A percentile compares a stretch with the other conserved stretches of the same genome.
phyloP scores from a whole-genome alignment of 108 stramenopile genomes.

The Mediolabrus comicus region DNA sequence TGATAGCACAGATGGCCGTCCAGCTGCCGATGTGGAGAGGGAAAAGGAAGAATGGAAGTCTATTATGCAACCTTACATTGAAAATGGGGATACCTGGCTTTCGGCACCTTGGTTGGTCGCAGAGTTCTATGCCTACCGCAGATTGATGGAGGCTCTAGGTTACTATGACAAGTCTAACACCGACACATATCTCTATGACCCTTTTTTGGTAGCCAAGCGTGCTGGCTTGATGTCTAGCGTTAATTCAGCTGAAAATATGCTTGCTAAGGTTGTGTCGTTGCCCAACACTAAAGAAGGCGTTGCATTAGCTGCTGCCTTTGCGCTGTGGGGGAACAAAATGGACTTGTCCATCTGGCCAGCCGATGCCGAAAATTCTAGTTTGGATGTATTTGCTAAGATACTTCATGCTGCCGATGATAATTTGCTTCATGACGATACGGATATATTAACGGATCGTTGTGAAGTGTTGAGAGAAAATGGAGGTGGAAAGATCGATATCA shows the following conservation, averaged over 20 bases:
- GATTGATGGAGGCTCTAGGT: constrained; percentile 77
- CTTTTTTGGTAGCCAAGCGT: constrained; percentile 79
- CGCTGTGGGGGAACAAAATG: constrained; percentile 97
- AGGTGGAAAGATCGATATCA: constrained; percentile 87
- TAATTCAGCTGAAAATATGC: constrained; percentile 68
- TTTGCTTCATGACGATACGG: constrained; percentile 89
- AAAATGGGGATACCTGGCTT: constrained; percentile 81
- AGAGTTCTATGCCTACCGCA: constrained; percentile 95
- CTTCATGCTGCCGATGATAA: constrained; percentile 76
- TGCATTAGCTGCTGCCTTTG: constrained; percentile 61
- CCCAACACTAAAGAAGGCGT: constrained; percentile 59
- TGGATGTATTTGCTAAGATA: constrained; percentile 77
- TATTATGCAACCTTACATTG: constrained; percentile 73
- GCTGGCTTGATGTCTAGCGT: constrained; percentile 72
- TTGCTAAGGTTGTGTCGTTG: constrained; percentile 59
- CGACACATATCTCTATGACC: constrained; percentile 84
- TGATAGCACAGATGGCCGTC: constrained; percentile 53
- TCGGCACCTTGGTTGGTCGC: constrained; percentile 94
- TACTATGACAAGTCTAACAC: constrained; percentile 75
- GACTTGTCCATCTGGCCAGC: constrained; percentile 96
- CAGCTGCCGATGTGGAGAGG: constrained; percentile 24
- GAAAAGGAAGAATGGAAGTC: constrained; percentile 79
- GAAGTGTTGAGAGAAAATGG: constrained; percentile 58
- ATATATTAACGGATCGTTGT: constrained; percentile 56
- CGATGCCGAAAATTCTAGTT: constrained; percentile 52